Base-by-base conservation (phyloP, 768 basidiomycete genomes). In the Phanerochaete sordida region DNA sequence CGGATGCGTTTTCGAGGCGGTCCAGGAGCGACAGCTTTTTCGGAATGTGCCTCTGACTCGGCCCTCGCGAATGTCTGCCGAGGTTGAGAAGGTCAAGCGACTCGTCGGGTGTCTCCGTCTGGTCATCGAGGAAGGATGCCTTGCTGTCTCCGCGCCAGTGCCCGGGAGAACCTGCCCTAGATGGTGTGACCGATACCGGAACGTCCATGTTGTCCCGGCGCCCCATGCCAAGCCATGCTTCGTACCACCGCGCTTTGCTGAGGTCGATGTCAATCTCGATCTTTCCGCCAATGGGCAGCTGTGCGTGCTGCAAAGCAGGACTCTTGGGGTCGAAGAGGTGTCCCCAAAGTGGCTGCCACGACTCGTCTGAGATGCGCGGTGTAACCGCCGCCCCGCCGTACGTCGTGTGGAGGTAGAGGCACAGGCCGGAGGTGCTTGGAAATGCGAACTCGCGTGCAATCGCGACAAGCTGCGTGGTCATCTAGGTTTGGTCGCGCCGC, bases 181-280 rank as follows among this genome's bases (percentile, higher is more conserved):
- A 78, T 69, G 27, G 80, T 69, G 44, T 71, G 7, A 72, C 72
- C 30, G 77, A 74, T 35, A 77, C 70, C 27, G 76, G 69, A 37
- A 74, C 66, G 62, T 85, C 84, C 16, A 70, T 65, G 24, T 72
- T 62, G 39, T 82, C 77, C 62, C 79, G 67, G 55, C 74, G 63
- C 21, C 75, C 72, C 57, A 81, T 70, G n/a, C 80, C 76, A 23
- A 85, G 61, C 90, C 91, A 96, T 0, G 84, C 74, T 19, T 84
- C 75, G 65, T 86, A 90, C 93, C 93, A 95, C 28, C 84, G 80
- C 19, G 93, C 93, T 62, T 84, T 81, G 35, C 78, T 76, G 48
- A 82, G 61, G 74, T 95, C 93, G 48, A 95, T 82, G 72, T 95
- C 93, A 70, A 95, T 94, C 73, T 95, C 93, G 28, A 96, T 81